These are phyloP conservation scores for Tulasnella sp. DNA, from an alignment of 768 basidiomycete genomes.

Conservation along the genomic window DNA sequence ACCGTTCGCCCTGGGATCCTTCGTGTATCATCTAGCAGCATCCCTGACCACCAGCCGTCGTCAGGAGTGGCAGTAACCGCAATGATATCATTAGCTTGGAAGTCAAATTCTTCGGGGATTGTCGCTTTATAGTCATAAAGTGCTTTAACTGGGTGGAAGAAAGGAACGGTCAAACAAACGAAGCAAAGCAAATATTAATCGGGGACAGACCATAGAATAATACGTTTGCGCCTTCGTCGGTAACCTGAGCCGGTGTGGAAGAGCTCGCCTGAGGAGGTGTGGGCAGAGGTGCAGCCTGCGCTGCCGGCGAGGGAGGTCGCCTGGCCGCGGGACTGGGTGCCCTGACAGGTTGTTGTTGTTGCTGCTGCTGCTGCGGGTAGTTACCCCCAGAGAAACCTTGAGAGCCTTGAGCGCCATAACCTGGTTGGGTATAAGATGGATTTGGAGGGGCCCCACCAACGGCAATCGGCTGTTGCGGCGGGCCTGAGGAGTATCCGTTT, in stretches of 20 bases:
- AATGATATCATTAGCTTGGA: slow-evolving; percentile 92
- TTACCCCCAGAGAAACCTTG: slow-evolving; percentile 11
- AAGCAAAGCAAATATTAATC: not conserved
- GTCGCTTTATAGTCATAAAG: slow-evolving; percentile 82
- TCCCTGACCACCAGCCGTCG: slow-evolving; percentile 98
- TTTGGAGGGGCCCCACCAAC: not conserved
- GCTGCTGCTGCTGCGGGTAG: slow-evolving; percentile 36
- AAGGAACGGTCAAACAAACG: not conserved
- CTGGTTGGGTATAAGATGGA: not conserved
- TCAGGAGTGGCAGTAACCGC: slow-evolving; percentile 91
- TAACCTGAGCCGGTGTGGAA: slow-evolving; percentile 65
- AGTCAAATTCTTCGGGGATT: slow-evolving; percentile 92
- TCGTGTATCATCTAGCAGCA: slow-evolving; percentile 70
- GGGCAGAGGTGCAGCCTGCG: slow-evolving; percentile 15
- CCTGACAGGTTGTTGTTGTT: not conserved
- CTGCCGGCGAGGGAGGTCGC: not conserved
- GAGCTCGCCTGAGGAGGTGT: not conserved
- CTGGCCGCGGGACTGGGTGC: not conserved
- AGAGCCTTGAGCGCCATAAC: slow-evolving; percentile 4
- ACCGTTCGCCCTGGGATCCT: slow-evolving; percentile 68
- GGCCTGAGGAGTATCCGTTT: not conserved
- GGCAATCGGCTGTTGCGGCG: not conserved
- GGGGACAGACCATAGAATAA: slow-evolving; percentile 76
- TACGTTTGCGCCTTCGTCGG: slow-evolving; percentile 76
- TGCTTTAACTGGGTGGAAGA: slow-evolving; percentile 65